Evolutionary conservation across 2,329 filamentous ascomycete species (phyloP), one percentile per base, ranked within the genome.

Genomic region (Diaporthe humulicola): DNA sequence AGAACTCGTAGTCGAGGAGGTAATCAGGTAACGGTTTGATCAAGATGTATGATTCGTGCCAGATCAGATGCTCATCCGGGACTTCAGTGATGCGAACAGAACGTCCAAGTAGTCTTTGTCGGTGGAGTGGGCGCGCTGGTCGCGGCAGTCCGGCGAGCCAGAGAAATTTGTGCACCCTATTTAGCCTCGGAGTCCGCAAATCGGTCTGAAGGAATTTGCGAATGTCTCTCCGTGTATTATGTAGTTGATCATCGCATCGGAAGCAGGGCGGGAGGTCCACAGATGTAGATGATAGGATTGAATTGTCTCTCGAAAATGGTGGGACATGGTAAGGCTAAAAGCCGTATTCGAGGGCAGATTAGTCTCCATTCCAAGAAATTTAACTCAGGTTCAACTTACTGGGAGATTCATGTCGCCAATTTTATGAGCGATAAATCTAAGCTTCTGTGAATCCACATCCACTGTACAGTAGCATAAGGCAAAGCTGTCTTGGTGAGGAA

Each of bases 11-110:
- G n/a, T 78, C 74, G 3, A 83, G 77, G 0, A 84, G 77, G 61
- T 77, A 83, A 9, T 76, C 73, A 2, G 83, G 83, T n/a, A 81
- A 56, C 0, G 79, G 80, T 74, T 81, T 80, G 48, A 81, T 50
- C 69, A 77, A 79, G 33, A 82, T 78, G 19, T 76, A 74, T 22
- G 74, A 73, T 36, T 61, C 74, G 42, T 61, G 57, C 78, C 78
- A 81, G 33, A 81, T 76, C 17, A 82, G 70, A 74, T 81, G 79
- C 56, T 79, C 36, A 70, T 81, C 77, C 50, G 78, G 72, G 40
- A 76, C 64, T 71, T 82, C 79, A 3, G 76, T 74, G 56, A 80
- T 45, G 30, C 77, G 4, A 9, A 81, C 72, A 10, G 80, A 76
- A 15, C 80, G 77, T 48, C 75, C 73, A 36, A 80, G 76, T 15